Evolutionary conservation across 2,329 filamentous ascomycete genomes (phyloP), one percentile per base, ranked within the genome.

Genomic region (Neoscytalidium dimidiatum): DNA sequence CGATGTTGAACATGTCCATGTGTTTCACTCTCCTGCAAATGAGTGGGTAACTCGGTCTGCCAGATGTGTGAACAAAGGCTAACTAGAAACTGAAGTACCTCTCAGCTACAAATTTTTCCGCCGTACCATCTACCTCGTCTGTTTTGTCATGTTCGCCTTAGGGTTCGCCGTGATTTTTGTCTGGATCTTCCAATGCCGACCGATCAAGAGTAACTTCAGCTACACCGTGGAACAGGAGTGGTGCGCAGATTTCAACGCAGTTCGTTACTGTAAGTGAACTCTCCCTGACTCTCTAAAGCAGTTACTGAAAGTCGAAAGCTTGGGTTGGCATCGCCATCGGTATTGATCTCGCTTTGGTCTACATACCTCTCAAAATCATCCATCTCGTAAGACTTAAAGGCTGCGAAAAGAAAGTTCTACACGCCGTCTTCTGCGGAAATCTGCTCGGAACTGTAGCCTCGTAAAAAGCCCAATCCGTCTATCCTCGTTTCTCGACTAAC

Each of bases 1-100:
- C 61, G 6, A 63, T 63, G 61, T 28, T 63, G 9, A 63, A 63
- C 33, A 35, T 63, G 19, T 63, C 61, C 14, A 46, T 63, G 46
- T 53, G 61, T 19, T 53, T 52, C 33, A 52, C 44, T 5, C 41
- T 53, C 8, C 48, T 63, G 19, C 44, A 63, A 28, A 43, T 63
- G 26, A 26, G 61, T 63, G 44, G 5, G 48, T 2, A 29, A n/a
- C n/a, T 6, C 8, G 13, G 14, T 26, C 56, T 19, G 23, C 19
- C 3, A n/a, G 17, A n/a, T 8, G 29, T 7, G 23, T 46, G 31
- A n/a, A 13, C 5, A 11, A 23, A 1, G 7, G 11, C 19, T 62
- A 29, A 49, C 44, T 17, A 3, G 2, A 13, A 3, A 9, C n/a
- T 31, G 48, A 23, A 63, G 61, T 63, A 23, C 61, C 61, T 26